A percentile compares a stretch with the other conserved stretches of the same genome.
Evolutionary conservation across 2,329 filamentous ascomycete species (phyloP).

Genomic region (Tolypocladium guangdongense): DNA sequence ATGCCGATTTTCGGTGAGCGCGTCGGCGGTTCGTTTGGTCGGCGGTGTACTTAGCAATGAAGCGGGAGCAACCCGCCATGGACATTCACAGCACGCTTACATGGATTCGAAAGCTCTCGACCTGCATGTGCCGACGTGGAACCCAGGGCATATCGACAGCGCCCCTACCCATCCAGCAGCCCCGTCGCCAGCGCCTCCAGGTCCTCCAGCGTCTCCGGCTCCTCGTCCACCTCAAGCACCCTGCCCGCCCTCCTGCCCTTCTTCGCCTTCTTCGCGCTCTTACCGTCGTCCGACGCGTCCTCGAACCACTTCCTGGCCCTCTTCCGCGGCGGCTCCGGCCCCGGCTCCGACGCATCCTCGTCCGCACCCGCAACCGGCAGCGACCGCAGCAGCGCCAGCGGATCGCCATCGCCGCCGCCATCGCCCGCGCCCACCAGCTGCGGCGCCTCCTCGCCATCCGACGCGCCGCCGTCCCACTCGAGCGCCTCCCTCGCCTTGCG

Average conservation of each 20-base stretch:
- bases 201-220: conserved; percentile 71
- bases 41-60: not conserved
- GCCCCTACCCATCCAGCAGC: conserved; percentile 42
- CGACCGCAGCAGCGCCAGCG: conserved; percentile 46
- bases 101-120: not conserved
- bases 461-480: conserved; percentile 18
- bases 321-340: conserved; percentile 36
- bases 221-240: conserved; percentile 51
- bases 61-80: not conserved
- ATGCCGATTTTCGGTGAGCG: not conserved
- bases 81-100: not conserved
- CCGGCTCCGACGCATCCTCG: conserved; percentile 23
- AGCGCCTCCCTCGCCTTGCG: conserved; percentile 52
- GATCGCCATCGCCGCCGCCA: conserved; percentile 36
- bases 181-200: conserved; percentile 67
- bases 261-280: conserved; percentile 25
- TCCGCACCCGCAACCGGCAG: conserved; percentile 36
- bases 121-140: not conserved
- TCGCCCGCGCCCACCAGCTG: conserved; percentile 27
- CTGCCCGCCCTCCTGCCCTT: conserved; percentile 35
- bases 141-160: not conserved
- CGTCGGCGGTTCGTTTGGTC: not conserved
- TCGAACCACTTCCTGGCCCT: conserved; percentile 73
- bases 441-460: conserved; percentile 15
- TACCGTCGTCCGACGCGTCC: conserved; percentile 47